Evolutionary conservation across 2,329 filamentous ascomycete species (phyloP), one percentile per base, ranked within the genome.

Genomic region (Trichoderma atroviride): DNA sequence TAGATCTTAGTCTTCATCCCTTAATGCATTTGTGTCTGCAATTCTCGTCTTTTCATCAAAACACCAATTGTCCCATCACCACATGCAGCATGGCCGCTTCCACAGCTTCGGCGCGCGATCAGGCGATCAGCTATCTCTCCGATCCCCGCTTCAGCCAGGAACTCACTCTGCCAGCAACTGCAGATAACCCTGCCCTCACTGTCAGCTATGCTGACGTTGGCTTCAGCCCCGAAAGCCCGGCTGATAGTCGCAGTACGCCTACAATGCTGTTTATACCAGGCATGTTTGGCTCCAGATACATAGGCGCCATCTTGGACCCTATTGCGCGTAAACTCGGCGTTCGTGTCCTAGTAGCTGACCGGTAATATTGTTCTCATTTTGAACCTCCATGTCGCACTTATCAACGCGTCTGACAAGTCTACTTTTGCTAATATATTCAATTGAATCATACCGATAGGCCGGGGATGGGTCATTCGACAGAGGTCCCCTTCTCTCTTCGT

Each of bases 281-380:
- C 61, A 64, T 64, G 61, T 64, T 64, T 64, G 61, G 61, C 4
- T 55, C 61, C 2, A 64, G 61, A 55, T 64, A 64, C 27, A 64
- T 64, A 50, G 31, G 50, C 9, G 50, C 33, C 1, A 24, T 55
- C 19, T 13, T 64, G 5, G 61, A 64, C n/a, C 50, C 22, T 9
- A 24, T 55, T 6, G 61, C 61, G 22, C 61, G 50, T 40, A 64
- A 53, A 64, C 40, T 37, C 5, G 50, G 61, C 24, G 61, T 64
- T 16, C 50, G 61, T 9, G 61, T 64, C 24, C 33, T 64, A 16
- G 61, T 64, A 19, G 19, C 29, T 40, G 61, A 64, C 16, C 50
- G 61, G 61, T 64, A 19, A 40, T 4, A 11, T 31, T 16, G 3
- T 9, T 2, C 14, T 31, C 29, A 19, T 27, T 11, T 37, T 40